Evolutionary conservation across 371 early-diverging fungal species (phyloP), one percentile per base, ranked within the genome.

Genomic region (Mucor irregularis): DNA sequence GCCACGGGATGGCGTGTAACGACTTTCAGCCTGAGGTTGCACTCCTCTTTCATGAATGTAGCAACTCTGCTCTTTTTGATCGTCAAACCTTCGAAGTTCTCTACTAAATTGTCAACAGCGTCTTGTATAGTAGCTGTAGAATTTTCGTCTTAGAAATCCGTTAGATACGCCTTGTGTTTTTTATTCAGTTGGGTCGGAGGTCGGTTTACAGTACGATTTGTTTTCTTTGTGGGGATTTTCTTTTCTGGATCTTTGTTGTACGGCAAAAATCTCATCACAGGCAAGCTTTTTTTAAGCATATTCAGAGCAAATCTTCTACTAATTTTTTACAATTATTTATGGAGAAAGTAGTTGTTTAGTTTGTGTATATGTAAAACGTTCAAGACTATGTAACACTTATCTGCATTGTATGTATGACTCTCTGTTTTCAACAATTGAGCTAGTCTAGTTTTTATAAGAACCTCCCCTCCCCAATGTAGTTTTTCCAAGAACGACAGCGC

Each of bases 1-100:
- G 40, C 38, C 14, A 16, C 30, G 16, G 55, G 45, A 49, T 44
- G 55, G 19, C 42, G 28, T 10, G 39, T 44, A 13, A 48, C 22
- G 2, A 53, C 53, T 46, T 53, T 53, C 4, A 48, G n/a, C 24
- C 30, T 38, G 17, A 61, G 38, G 26, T 60, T 60, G 29, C 53
- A 59, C 7, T 59, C 60, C 1, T 53, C 49, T 16, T 53, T 59
- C 60, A 61, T 59, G 30, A 60, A 53, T 21, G 53, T 49, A 34
- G 40, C 30, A 3, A 61, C 54, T 42, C 49, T 53, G 5, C n/a
- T 35, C 16, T 60, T 60, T 21, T 60, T 60, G 14, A 60, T 60
- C 13, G 37, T 11, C 19, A 59, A 46, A 39, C 52, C 48, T 5
- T 10, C 48, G 33, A 59, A 59, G 31, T 21, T 47, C 19, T 0